Conservation (phyloP, 1,284 basidiomycete species). For the Heterobasidion irregulare region DNA sequence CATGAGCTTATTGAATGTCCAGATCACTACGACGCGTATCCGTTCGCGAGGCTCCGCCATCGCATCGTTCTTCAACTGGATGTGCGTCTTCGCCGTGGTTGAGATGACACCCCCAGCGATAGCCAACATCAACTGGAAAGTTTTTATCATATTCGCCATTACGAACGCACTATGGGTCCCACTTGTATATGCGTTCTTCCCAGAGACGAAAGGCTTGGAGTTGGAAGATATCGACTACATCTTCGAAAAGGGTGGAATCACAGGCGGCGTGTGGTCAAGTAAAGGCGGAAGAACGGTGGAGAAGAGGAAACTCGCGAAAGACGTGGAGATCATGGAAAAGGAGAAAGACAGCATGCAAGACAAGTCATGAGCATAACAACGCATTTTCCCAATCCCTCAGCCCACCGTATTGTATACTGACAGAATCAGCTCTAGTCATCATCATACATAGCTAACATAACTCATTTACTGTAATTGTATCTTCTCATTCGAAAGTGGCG, state of each 20-base stretch:
- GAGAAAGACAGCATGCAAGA: conserved; percentile 6
- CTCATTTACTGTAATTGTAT: neutral
- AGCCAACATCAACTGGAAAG: conserved; percentile 37
- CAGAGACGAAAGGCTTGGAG: conserved; percentile 34
- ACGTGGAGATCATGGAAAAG: conserved; percentile 11
- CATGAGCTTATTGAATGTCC: neutral
- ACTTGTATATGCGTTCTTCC: conserved; percentile 36
- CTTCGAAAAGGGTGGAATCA: conserved; percentile 33
- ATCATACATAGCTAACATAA: neutral
- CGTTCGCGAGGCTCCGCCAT: conserved; percentile 27
- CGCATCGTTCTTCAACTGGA: conserved; percentile 33
- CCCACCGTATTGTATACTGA: neutral
- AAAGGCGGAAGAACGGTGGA: conserved; percentile 17
- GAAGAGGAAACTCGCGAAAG: conserved; percentile 10
- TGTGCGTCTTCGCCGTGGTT: conserved; percentile 38
- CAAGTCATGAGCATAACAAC: neutral
- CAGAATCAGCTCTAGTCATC: neutral
- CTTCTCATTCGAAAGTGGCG: neutral
- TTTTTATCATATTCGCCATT: conserved; percentile 39
- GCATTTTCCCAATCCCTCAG: neutral
- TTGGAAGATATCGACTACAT: conserved; percentile 36
- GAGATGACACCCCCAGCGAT: conserved; percentile 40
- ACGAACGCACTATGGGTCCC: conserved; percentile 38
- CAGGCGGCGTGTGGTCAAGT: conserved; percentile 29
- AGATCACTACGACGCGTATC: conserved; percentile 32